phyloP scores from a whole-genome alignment of 1,284 basidiomycete genomes.

The Leucoagaricus sp. region DNA sequence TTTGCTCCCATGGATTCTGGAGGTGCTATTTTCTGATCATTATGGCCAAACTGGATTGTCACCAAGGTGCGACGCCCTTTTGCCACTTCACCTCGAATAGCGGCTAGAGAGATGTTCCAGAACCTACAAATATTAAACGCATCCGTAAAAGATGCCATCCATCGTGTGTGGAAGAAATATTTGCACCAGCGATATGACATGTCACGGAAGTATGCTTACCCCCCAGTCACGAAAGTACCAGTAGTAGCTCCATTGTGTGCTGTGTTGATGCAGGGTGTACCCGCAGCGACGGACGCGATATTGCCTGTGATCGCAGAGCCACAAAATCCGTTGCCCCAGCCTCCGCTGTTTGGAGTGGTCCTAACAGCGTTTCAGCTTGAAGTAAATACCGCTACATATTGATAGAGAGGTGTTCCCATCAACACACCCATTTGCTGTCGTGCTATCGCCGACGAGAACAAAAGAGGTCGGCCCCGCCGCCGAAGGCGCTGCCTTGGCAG shows the following conservation, averaged over 20 bases:
- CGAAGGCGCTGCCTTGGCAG: slow-evolving; percentile 8
- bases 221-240: slow-evolving; percentile 40
- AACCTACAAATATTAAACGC: slow-evolving; percentile 18
- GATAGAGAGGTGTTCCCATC: not conserved
- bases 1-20: slow-evolving; percentile 48
- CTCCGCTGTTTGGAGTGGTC: slow-evolving; percentile 35
- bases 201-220: slow-evolving; percentile 20
- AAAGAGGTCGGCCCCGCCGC: slow-evolving; percentile 27
- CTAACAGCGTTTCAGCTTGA: slow-evolving; percentile 21
- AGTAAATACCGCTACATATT: not conserved
- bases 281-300: slow-evolving; percentile 34
- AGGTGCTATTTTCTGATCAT: slow-evolving; percentile 46
- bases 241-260: slow-evolving; percentile 45
- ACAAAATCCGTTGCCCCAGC: slow-evolving; percentile 47
- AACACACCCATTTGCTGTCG: slow-evolving; percentile 39
- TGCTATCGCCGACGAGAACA: slow-evolving; percentile 40
- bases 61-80: slow-evolving; percentile 39
- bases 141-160: not conserved
- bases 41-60: slow-evolving; percentile 49
- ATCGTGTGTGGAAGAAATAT: no score
- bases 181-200: no score
- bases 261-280: slow-evolving; percentile 43
- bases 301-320: slow-evolving; percentile 34
- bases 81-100: slow-evolving; percentile 36
- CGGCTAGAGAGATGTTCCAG: slow-evolving; percentile 32